Conservation (phyloP, 495 filamentous ascomycete genomes). For the Aeminium ludgeri region DNA sequence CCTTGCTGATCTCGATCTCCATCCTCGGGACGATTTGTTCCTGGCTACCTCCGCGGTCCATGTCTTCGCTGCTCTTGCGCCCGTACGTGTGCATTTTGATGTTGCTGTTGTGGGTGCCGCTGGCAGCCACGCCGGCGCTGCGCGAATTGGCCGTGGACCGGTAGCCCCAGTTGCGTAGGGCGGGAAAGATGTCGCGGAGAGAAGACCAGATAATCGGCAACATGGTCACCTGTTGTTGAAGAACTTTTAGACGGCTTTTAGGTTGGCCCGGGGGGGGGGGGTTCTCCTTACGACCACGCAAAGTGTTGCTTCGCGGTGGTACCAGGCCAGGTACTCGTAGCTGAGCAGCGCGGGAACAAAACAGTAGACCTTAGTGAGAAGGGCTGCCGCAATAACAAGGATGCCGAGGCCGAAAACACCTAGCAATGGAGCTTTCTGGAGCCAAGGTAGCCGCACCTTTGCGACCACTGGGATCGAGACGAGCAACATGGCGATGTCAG, state of each 20-base stretch:
- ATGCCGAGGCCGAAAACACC: slow-evolving; percentile 31
- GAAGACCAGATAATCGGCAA: slow-evolving; percentile 33
- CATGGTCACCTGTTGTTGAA: slow-evolving; percentile 28
- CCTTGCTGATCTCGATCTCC: slow-evolving; percentile 1
- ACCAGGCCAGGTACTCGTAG: slow-evolving; percentile 34
- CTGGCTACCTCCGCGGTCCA: neutral
- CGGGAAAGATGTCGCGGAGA: slow-evolving; percentile 26
- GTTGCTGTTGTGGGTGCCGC: neutral
- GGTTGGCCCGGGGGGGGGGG: too few species aligned
- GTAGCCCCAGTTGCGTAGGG: slow-evolving; percentile 16
- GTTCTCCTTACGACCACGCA: slow-evolving; percentile 26
- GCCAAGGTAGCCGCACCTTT: slow-evolving; percentile 23
- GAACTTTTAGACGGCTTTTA: too few species aligned
- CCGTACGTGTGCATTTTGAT: neutral
- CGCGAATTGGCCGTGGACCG: neutral
- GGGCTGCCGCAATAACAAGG: slow-evolving; percentile 25
- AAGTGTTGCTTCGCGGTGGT: slow-evolving; percentile 31
- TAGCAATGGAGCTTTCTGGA: slow-evolving; percentile 24
- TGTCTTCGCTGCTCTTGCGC: neutral
- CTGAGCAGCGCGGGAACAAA: slow-evolving; percentile 28
- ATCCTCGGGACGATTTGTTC: neutral
- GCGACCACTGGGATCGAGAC: slow-evolving; percentile 30
- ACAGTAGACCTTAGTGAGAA: slow-evolving; percentile 33
- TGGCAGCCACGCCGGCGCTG: neutral
- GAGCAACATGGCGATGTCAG: slow-evolving; percentile 31